Evolutionary conservation across 805 yeast species (phyloP).

Genomic region (Kodamaea neixiangensis): DNA sequence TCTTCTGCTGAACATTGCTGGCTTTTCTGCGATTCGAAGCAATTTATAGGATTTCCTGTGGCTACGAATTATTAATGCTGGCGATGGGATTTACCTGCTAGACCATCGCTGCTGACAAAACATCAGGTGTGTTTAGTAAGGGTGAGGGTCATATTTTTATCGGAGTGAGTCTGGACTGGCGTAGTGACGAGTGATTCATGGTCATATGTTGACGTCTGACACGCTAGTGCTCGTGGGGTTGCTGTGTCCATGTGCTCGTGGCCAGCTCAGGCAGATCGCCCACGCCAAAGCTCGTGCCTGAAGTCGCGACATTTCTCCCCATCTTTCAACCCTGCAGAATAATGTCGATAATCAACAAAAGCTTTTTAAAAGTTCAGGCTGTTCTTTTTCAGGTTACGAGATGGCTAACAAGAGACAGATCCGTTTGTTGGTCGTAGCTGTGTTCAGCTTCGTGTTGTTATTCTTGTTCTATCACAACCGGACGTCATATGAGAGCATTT

Average conservation of each 20-base stretch:
- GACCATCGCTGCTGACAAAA: neutral
- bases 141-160: no score
- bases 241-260: no score
- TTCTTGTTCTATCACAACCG: constrained; percentile 2
- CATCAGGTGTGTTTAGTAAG: no score
- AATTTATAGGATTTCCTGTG: constrained; percentile 3
- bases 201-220: no score
- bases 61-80: neutral
- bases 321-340: neutral
- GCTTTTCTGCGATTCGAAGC: neutral
- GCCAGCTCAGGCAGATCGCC: no score
- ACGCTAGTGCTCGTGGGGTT: no score
- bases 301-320: neutral
- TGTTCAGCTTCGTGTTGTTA: constrained; percentile 7
- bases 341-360: neutral
- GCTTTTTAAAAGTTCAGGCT: neutral
- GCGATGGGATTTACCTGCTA: neutral
- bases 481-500: neutral
- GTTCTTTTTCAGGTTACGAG: neutral
- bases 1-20: constrained; percentile 1
- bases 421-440: constrained; percentile 9
- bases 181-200: no score
- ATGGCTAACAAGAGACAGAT: constrained; percentile 10
- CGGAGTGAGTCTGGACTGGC: no score
- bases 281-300: no score